Evolutionary conservation across 2,329 filamentous ascomycete genomes (phyloP).

Genomic region (Beauveria sp.): DNA sequence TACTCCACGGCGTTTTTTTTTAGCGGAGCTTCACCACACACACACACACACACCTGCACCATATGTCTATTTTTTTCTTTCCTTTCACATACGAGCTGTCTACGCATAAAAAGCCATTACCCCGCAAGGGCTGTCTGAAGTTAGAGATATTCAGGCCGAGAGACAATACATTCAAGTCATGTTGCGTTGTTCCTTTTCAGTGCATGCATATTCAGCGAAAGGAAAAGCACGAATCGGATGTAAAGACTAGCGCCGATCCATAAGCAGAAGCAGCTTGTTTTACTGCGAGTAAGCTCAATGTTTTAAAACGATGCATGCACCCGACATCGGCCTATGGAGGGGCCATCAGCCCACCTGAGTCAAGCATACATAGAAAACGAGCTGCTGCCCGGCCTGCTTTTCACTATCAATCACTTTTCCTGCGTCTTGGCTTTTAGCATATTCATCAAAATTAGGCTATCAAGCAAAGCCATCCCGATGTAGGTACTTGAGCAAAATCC

Average conservation of each 20-base stretch:
- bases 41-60: background rate
- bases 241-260: no score
- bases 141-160: no score
- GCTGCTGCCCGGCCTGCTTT: background rate
- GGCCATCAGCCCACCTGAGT: background rate
- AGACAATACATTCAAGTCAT: no score
- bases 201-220: no score
- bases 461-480: background rate
- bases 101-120: no score
- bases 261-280: no score
- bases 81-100: no score
- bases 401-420: background rate
- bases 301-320: background rate
- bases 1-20: background rate
- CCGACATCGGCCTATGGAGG: constrained; percentile 3
- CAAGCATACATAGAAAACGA: background rate
- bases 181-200: no score
- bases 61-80: no score
- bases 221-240: no score
- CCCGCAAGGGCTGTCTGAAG: no score
- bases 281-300: no score
- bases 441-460: background rate
- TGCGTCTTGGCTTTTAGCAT: background rate
- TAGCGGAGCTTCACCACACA: background rate
- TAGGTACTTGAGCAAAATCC: background rate